Conservation (phyloP, 78 protist species). For the Polysphondylium violaceum region DNA sequence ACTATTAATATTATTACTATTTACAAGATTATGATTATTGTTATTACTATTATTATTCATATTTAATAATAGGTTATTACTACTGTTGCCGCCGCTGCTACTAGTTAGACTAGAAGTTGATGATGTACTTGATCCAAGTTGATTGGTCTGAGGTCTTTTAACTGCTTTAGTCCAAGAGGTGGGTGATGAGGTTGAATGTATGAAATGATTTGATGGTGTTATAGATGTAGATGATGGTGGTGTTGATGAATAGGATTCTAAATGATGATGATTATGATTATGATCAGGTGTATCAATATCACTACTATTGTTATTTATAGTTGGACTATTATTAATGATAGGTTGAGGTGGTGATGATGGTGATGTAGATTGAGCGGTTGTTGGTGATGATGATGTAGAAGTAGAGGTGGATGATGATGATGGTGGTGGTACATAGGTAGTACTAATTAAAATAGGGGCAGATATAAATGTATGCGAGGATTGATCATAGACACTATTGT, state of each 20-base stretch:
- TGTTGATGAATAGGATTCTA: too few species aligned
- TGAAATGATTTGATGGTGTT: neutral
- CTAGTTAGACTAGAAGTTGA: too few species aligned
- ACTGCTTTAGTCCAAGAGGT: slow-evolving; percentile 22
- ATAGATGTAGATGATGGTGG: too few species aligned
- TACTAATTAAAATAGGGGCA: slow-evolving; percentile 19
- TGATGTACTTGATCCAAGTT: too few species aligned
- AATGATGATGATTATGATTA: neutral
- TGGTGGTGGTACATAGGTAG: neutral
- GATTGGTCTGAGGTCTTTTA: slow-evolving; percentile 15
- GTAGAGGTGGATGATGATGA: neutral
- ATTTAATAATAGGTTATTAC: too few species aligned
- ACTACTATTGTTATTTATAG: neutral
- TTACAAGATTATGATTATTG: neutral
- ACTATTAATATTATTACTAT: slow-evolving; percentile 8
- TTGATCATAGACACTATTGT: slow-evolving; percentile 12
- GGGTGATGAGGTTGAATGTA: neutral
- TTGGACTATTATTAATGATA: neutral
- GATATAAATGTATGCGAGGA: slow-evolving; percentile 21
- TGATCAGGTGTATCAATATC: slow-evolving; percentile 9
- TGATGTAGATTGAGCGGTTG: neutral
- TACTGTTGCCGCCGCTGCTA: neutral
- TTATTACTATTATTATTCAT: neutral
- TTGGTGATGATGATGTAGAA: neutral
- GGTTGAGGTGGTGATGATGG: neutral